A percentile compares a stretch with the other conserved stretches of the same genome.
These are phyloP conservation scores for Melocanna baccifera DNA, from an alignment of 176 grass and related monocot species.

Conservation along the genomic window DNA sequence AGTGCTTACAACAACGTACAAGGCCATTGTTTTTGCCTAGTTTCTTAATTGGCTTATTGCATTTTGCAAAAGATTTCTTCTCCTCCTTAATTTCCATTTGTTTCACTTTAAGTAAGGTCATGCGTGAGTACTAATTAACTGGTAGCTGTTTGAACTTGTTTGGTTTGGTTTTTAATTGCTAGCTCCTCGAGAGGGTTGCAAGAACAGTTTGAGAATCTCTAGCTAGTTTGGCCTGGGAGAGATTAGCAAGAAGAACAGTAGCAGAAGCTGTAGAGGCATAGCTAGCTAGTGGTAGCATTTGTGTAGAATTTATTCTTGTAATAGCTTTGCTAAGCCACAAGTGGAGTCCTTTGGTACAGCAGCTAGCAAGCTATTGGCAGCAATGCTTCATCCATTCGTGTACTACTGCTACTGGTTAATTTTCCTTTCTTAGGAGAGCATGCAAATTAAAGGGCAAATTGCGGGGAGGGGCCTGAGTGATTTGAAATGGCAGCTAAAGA, in stretches of 20 bases:
- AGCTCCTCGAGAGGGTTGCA: neutral
- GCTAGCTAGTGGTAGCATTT: conserved; percentile 5
- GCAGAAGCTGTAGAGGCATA: conserved; percentile 21
- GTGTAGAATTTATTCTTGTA: conserved; percentile 39
- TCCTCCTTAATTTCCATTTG: conserved; percentile 21
- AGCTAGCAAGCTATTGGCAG: neutral
- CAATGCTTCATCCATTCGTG: conserved; percentile 26
- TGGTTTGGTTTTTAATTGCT: neutral
- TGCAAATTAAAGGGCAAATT: neutral
- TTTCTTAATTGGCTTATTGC: conserved; percentile 24
- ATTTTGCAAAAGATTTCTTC: conserved; percentile 43
- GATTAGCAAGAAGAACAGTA: conserved; percentile 30
- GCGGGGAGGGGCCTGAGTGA: neutral
- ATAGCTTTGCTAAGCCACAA: conserved; percentile 9
- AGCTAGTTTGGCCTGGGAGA: neutral
- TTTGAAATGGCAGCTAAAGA: conserved; percentile 36
- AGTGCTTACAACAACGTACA: conserved; percentile 9
- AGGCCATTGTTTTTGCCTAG: conserved; percentile 20
- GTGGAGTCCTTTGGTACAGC: neutral
- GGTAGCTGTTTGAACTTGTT: neutral
- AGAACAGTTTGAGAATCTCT: conserved; percentile 19
- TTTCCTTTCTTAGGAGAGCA: conserved; percentile 9
- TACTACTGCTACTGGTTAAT: neutral
- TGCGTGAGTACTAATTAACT: conserved; percentile 28
- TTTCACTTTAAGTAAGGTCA: conserved; percentile 44